Evolutionary conservation across 352 stramenopile species (phyloP), one percentile per base, ranked within the genome.

Genomic region (Pelagophyceae sp.): DNA sequence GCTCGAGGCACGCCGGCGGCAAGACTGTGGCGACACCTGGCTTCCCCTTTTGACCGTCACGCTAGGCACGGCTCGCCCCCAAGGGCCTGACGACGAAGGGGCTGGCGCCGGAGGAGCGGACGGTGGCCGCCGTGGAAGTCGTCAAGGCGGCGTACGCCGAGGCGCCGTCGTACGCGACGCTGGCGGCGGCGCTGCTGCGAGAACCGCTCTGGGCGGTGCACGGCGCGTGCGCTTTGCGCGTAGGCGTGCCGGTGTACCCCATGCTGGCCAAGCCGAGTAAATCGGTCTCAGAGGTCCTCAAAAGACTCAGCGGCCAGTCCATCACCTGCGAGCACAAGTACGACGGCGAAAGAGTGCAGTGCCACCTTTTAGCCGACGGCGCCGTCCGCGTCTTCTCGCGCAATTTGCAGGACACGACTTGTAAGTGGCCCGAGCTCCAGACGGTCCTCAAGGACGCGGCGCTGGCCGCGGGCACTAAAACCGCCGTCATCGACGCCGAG

Each of bases 251-350:
- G 0, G 94, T 99, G 38, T 93, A 92, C 38, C 97, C 97, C 11
- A 99, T 99, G 97, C 87, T 99, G 5, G 96, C 97, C 51, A 98
- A 98, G 74, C 96, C 97, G 0, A 90, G 84, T 87, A 99, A 99
- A 81, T 88, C 80, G 19, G 89, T 96, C 72, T 89, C 90, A 31
- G 97, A 99, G 87, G 96, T 99, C 17, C 91, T 98, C 61, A 95
- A 98, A 76, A 91, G 96, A 11, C 93, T 99, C 72, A 88, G 97
- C 81, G 94, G 92, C 37, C 89, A 92, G 82, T 85, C 88, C 40
- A 98, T 99, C 83, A 99, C 95, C 2, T 99, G 94, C 81, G 96
- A 99, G 83, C 99, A 97, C 90, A 99, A 99, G 85, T 99, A 99
- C 83, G 96, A 99, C 81, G 97, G 96, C 40, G 96, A 99, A 83